phyloP scores from a whole-genome alignment of 1,139 yeast species.

The Scheffersomyces parashehatae region DNA sequence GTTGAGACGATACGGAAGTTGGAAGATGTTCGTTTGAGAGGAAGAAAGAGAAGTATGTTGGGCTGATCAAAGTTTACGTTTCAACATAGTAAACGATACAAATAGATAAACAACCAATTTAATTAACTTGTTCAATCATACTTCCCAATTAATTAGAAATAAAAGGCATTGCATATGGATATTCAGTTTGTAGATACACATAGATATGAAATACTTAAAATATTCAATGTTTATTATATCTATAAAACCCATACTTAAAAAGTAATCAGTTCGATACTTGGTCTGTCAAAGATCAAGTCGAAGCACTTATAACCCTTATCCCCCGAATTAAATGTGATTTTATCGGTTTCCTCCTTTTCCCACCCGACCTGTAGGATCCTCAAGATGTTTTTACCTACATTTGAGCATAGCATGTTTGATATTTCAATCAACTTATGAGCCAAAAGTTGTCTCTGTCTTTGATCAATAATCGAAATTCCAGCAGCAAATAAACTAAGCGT shows the following conservation, averaged over 20 bases:
- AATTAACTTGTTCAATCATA: no score
- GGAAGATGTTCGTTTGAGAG: constrained; percentile 85
- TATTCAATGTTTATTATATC: neutral
- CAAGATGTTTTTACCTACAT: constrained; percentile 11
- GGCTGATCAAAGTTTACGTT: constrained; percentile 43
- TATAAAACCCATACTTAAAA: constrained; percentile 6
- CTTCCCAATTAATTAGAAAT: no score
- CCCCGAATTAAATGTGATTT: constrained; percentile 7
- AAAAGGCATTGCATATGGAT: no score
- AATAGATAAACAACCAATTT: no score
- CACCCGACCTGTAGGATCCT: constrained; percentile 9
- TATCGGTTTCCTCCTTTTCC: constrained; percentile 11
- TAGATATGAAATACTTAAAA: no score
- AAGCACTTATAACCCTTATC: constrained; percentile 15
- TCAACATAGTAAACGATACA: no score
- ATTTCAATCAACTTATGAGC: constrained; percentile 16
- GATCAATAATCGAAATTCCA: constrained; percentile 24
- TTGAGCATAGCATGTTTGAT: constrained; percentile 7
- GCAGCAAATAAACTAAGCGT: constrained; percentile 24
- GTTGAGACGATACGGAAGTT: constrained; percentile 63
- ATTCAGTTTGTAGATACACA: no score
- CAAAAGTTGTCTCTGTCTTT: constrained; percentile 20
- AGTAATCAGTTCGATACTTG: constrained; percentile 12
- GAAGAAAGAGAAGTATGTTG: constrained; percentile 92
- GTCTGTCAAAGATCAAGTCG: constrained; percentile 15